Evolutionary conservation across 192 early-diverging fungal species (phyloP).

Genomic region (Backusella mclennaniae): DNA sequence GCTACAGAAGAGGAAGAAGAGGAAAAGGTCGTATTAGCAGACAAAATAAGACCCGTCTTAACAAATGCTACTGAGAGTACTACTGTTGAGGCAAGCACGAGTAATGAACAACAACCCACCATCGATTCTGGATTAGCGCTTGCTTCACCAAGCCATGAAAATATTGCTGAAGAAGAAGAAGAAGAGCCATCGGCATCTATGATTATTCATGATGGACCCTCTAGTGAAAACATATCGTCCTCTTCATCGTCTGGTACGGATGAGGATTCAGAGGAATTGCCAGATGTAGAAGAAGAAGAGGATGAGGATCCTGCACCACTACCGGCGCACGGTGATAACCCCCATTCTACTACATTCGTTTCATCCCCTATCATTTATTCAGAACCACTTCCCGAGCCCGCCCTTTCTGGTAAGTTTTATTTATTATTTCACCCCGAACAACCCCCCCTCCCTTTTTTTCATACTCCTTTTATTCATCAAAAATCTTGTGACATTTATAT

Average conservation of each 20-base stretch:
- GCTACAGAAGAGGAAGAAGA: constrained; percentile 35
- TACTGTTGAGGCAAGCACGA: background rate
- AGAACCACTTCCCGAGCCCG: constrained; percentile 6
- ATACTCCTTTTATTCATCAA: background rate
- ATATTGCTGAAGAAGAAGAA: background rate
- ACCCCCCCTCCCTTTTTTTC: background rate
- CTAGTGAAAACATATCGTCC: background rate
- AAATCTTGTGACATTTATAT: constrained; percentile 2
- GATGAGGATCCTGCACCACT: background rate
- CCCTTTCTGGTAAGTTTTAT: background rate
- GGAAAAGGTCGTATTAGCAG: background rate
- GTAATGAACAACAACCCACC: background rate
- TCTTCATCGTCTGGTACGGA: constrained; percentile 4
- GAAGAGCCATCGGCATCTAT: background rate
- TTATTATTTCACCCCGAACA: background rate
- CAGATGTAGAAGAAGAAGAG: background rate
- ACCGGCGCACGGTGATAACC: background rate
- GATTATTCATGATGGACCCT: background rate
- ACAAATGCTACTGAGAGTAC: background rate
- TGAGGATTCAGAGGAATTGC: background rate
- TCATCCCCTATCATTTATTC: constrained; percentile 13
- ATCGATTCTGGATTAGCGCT: constrained; percentile 2
- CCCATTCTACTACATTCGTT: background rate
- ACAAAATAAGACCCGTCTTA: background rate
- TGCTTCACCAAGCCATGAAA: background rate